Evolutionary conservation across 805 yeast genomes (phyloP).

Genomic region (Lachancea sp.): DNA sequence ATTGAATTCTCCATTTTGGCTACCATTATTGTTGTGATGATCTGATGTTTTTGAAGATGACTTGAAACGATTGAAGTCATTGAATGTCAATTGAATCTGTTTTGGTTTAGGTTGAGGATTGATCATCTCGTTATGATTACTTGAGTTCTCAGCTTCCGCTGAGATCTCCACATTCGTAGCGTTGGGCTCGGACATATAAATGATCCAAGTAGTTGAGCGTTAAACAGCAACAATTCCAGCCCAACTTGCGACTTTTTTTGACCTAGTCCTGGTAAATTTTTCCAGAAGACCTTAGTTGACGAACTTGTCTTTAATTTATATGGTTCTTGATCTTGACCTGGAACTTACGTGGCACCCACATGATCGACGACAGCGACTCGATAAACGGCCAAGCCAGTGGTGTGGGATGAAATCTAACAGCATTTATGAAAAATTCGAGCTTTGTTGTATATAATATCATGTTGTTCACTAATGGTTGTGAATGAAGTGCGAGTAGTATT

Average conservation of each 20-base stretch:
- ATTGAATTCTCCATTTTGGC: conserved; percentile 3
- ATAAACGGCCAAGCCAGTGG: neutral
- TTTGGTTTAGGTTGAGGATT: conserved; percentile 1
- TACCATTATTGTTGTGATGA: conserved; percentile 1
- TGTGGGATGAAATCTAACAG: too few relatives aligned
- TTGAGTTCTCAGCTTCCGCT: neutral
- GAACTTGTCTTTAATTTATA: neutral
- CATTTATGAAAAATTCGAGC: neutral
- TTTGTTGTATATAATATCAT: neutral
- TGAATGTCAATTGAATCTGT: conserved; percentile 23
- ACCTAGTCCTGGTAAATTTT: conserved; percentile 1
- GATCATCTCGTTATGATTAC: neutral
- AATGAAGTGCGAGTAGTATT: too few relatives aligned
- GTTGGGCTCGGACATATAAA: neutral
- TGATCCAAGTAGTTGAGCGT: neutral
- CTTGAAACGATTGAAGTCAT: conserved; percentile 24
- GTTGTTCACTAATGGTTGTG: too few relatives aligned
- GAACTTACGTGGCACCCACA: neutral
- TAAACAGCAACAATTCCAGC: neutral
- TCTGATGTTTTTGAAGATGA: conserved; percentile 11
- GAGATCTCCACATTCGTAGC: neutral
- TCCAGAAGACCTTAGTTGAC: neutral
- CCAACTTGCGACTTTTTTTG: neutral
- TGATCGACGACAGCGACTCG: conserved; percentile 2
- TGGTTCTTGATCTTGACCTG: neutral